Evolutionary conservation across 2,329 filamentous ascomycete species (phyloP).

Genomic region (Dothideomycetidae sp.): DNA sequence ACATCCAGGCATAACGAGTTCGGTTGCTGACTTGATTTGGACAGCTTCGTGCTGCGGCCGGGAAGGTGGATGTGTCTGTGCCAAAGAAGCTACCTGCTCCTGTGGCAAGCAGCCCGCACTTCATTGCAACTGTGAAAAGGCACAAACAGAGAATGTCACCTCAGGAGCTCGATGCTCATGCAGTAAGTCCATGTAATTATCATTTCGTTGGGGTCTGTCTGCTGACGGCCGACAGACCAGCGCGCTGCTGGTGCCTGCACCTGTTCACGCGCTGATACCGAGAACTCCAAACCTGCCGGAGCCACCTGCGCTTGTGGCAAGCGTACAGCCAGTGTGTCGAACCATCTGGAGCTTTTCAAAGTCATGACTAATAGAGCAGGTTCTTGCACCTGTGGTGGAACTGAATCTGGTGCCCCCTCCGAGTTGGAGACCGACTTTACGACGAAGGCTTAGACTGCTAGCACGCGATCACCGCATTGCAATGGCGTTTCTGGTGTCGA

Average conservation of each 20-base stretch:
- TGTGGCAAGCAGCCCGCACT: slow-evolving; percentile 81
- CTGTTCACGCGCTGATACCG: slow-evolving; percentile 55
- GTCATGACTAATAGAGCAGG: slow-evolving; percentile 16
- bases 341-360: slow-evolving; percentile 1
- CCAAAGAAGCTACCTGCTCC: slow-evolving; percentile 53
- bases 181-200: slow-evolving; percentile 35
- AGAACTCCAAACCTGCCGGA: slow-evolving; percentile 51
- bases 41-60: slow-evolving; percentile 46
- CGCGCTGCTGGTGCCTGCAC: slow-evolving; percentile 69
- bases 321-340: slow-evolving; percentile 50
- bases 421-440: slow-evolving; percentile 77
- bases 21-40: slow-evolving; percentile 25
- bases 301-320: slow-evolving; percentile 63
- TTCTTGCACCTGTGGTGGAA: slow-evolving; percentile 60
- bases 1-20: slow-evolving; percentile 20
- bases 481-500: too few species aligned
- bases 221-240: slow-evolving; percentile 34
- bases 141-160: slow-evolving; percentile 58
- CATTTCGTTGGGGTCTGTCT: background rate
- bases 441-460: too few species aligned
- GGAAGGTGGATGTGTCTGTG: slow-evolving; percentile 38
- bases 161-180: slow-evolving; percentile 68
- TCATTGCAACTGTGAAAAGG: slow-evolving; percentile 72
- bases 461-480: too few species aligned
- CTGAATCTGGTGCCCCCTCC: slow-evolving; percentile 46